A percentile compares a stretch with the other conserved stretches of the same genome.
These are phyloP conservation scores for Ramichloridium luteum DNA, from an alignment of 2,329 filamentous ascomycete genomes.

Conservation along the genomic window DNA sequence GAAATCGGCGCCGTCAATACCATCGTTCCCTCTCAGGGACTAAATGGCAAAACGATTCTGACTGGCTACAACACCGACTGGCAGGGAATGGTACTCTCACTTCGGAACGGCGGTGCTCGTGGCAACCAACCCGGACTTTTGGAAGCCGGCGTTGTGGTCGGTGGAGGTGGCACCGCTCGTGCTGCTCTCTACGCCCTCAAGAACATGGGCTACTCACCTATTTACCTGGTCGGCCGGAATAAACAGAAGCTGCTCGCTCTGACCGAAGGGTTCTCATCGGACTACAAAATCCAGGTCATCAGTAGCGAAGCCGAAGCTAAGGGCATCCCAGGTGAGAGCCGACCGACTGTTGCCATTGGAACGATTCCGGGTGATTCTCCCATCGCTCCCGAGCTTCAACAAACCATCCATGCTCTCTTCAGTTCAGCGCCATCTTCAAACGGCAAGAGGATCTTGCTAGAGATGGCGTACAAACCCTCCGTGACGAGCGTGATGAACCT, in stretches of 20 bases:
- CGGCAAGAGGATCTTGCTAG: slow-evolving; percentile 53
- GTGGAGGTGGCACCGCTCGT: slow-evolving; percentile 81
- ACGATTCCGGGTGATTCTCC: slow-evolving; percentile 83
- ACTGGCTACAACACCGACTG: slow-evolving; percentile 92
- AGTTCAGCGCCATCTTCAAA: too few relatives aligned
- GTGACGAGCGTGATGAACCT: slow-evolving; percentile 76
- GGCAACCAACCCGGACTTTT: slow-evolving; percentile 16
- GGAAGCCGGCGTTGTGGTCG: slow-evolving; percentile 65
- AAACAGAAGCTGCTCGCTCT: slow-evolving; percentile 55
- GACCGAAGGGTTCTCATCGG: slow-evolving; percentile 56
- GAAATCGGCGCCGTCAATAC: slow-evolving; percentile 92
- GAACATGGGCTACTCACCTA: slow-evolving; percentile 68
- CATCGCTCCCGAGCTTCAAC: slow-evolving; percentile 62
- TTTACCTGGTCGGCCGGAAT: slow-evolving; percentile 77
- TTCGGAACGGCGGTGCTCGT: slow-evolving; percentile 42
- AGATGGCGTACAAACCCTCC: slow-evolving; percentile 92
- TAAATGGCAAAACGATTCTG: slow-evolving; percentile 36
- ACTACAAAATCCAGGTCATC: slow-evolving; percentile 60
- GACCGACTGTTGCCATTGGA: slow-evolving; percentile 65
- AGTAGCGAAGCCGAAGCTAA: slow-evolving; percentile 39
- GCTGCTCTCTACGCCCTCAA: slow-evolving; percentile 84
- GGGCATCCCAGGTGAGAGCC: slow-evolving; percentile 33
- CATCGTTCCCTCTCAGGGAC: slow-evolving; percentile 49
- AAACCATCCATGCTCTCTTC: too few relatives aligned
- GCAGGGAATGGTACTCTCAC: slow-evolving; percentile 74